Percentiles rank a stretch among this genome's conserved stretches.
Conservation (phyloP, 257 asterid species). For the Solanum paucissectum region DNA sequence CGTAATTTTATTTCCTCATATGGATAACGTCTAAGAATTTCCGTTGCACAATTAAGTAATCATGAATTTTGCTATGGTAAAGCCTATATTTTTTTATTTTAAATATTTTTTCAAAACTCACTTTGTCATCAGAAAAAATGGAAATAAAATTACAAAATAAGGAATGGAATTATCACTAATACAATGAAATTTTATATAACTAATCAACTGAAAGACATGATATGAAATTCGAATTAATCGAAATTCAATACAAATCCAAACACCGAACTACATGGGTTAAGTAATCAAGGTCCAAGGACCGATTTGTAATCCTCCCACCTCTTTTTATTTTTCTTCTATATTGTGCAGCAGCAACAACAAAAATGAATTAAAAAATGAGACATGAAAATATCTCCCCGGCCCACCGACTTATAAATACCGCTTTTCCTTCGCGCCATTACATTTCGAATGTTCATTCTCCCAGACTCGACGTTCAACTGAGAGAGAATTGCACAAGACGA, state of each 20-base stretch:
- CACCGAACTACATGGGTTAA: not conserved
- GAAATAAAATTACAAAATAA: no score
- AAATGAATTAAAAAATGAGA: not conserved
- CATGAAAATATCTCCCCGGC: not conserved
- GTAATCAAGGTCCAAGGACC: not conserved
- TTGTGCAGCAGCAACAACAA: not conserved
- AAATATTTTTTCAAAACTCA: not conserved
- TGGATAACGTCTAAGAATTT: not conserved
- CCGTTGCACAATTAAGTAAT: not conserved
- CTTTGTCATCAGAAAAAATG: not conserved
- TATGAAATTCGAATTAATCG: no score
- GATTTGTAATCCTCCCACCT: not conserved
- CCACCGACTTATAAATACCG: constrained; percentile 16
- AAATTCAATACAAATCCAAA: not conserved
- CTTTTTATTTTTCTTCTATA: not conserved
- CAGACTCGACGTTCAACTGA: not conserved
- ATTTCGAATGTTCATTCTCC: constrained; percentile 7
- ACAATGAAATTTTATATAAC: no score
- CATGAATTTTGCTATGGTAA: not conserved
- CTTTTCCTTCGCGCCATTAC: constrained; percentile 24
- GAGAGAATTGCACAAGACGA: not conserved
- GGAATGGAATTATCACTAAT: not conserved
- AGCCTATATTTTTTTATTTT: not conserved
- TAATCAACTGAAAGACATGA: no score
- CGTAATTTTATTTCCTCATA: not conserved